phyloP scores from a whole-genome alignment of 2,329 filamentous ascomycete species.

The Ceratocystis huliohia region DNA sequence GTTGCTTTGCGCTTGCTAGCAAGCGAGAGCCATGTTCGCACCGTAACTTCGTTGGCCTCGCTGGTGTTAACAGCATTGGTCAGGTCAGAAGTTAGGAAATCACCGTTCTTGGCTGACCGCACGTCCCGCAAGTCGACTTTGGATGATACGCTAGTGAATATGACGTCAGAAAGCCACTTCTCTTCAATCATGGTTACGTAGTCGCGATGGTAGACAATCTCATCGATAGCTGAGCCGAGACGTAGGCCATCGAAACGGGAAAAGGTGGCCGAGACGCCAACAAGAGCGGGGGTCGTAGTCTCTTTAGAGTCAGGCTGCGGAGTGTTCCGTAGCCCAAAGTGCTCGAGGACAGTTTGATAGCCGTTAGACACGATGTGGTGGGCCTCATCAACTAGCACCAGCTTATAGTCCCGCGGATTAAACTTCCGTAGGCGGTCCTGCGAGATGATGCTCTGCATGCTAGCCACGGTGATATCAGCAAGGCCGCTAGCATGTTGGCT shows the following conservation, averaged over 20 bases:
- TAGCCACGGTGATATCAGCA: constrained; percentile 90
- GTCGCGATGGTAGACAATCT: constrained; percentile 87
- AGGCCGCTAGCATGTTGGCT: constrained; percentile 58
- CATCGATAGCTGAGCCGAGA: constrained; percentile 75
- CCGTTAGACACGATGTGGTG: constrained; percentile 84
- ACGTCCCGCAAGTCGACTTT: constrained; percentile 67
- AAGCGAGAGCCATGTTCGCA: constrained; percentile 74
- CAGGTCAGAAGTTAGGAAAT: constrained; percentile 68
- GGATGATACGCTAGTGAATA: constrained; percentile 85
- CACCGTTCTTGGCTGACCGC: constrained; percentile 40
- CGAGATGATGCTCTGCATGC: constrained; percentile 71
- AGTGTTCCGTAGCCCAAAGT: constrained; percentile 54
- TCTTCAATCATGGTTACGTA: constrained; percentile 61
- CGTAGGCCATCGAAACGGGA: constrained; percentile 70
- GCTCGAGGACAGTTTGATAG: constrained; percentile 61
- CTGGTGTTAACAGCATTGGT: constrained; percentile 73
- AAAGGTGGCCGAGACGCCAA: constrained; percentile 79
- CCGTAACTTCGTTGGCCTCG: constrained; percentile 67
- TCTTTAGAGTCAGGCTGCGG: constrained; percentile 34
- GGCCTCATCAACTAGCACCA: constrained; percentile 88
- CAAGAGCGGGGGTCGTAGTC: constrained; percentile 44
- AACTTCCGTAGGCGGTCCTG: constrained; percentile 70
- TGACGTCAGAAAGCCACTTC: constrained; percentile 81
- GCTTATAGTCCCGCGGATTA: constrained; percentile 66
- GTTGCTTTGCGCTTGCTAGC: constrained; percentile 66